Evolutionary conservation across 805 yeast species (phyloP).

Genomic region (Pichia ethanolica): DNA sequence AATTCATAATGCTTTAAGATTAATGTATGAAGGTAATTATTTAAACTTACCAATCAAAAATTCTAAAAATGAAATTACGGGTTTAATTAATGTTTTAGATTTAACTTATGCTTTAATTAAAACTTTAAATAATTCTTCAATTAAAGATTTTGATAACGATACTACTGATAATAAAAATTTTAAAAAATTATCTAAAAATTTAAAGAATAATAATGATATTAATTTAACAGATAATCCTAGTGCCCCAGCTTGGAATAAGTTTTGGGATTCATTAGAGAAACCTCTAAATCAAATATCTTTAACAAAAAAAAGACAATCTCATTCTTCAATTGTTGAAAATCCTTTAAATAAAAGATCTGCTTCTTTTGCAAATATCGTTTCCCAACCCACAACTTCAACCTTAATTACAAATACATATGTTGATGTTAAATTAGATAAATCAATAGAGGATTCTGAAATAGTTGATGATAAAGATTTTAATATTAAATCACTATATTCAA

Average conservation of each 20-base stretch:
- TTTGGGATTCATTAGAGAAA: conserved; percentile 27
- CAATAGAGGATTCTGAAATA: too few species aligned
- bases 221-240: conserved; percentile 17
- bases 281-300: conserved; percentile 15
- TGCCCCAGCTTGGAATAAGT: conserved; percentile 27
- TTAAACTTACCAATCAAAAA: conserved; percentile 36
- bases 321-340: background rate
- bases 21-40: conserved; percentile 42
- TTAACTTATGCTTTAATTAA: conserved; percentile 34
- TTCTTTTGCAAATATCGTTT: conserved; percentile 12
- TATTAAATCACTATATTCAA: background rate
- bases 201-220: background rate
- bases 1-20: conserved; percentile 36
- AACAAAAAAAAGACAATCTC: background rate
- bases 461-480: background rate
- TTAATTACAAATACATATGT: conserved; percentile 5
- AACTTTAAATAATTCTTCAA: conserved; percentile 25
- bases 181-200: background rate
- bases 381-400: conserved; percentile 4
- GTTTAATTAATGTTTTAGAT: conserved; percentile 37
- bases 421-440: background rate
- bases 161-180: background rate
- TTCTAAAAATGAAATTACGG: conserved; percentile 26
- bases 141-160: conserved; percentile 12
- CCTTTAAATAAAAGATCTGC: background rate